Evolutionary conservation across 768 basidiomycete genomes (phyloP).

Genomic region (Calocybe indica): DNA sequence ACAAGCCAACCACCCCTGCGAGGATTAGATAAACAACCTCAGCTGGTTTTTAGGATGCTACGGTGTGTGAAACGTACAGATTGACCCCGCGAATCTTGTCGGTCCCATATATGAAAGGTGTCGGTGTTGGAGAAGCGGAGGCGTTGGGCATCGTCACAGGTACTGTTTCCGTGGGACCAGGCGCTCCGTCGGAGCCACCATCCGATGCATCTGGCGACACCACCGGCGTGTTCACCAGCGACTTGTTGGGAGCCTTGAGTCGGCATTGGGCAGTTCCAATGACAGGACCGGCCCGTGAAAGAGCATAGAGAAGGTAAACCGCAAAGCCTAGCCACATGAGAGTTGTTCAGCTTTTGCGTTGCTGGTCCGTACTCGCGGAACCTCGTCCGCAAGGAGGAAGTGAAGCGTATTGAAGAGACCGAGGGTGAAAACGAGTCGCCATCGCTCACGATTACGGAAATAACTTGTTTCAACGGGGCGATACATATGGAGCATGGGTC

Average conservation of each 20-base stretch:
- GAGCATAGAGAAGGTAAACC: conserved; percentile 13
- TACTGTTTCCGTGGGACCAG: conserved; percentile 2
- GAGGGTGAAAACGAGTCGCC: background rate
- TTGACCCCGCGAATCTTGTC: conserved; percentile 54
- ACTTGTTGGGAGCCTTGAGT: conserved; percentile 11
- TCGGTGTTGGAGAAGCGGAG: conserved; percentile 12
- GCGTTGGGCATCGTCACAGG: conserved; percentile 7
- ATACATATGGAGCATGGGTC: conserved; percentile 7
- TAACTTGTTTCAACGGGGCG: background rate
- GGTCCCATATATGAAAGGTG: conserved; percentile 37
- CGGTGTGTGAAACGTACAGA: conserved; percentile 34
- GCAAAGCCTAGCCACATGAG: conserved; percentile 13
- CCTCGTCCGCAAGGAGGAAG: too few relatives aligned
- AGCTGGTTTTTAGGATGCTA: background rate
- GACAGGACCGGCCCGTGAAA: conserved; percentile 9
- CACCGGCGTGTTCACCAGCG: conserved; percentile 3
- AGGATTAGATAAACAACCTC: conserved; percentile 2
- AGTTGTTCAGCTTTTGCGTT: conserved; percentile 6
- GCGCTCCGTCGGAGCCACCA: conserved; percentile 1
- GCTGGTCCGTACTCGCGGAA: too few relatives aligned
- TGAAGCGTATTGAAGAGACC: background rate
- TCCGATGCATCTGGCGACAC: conserved; percentile 3
- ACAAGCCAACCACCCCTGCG: conserved; percentile 59
- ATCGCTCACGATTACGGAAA: background rate
- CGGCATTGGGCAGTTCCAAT: conserved; percentile 24